phyloP scores from a whole-genome alignment of 306 rosid species.

The Sindora glabra region DNA sequence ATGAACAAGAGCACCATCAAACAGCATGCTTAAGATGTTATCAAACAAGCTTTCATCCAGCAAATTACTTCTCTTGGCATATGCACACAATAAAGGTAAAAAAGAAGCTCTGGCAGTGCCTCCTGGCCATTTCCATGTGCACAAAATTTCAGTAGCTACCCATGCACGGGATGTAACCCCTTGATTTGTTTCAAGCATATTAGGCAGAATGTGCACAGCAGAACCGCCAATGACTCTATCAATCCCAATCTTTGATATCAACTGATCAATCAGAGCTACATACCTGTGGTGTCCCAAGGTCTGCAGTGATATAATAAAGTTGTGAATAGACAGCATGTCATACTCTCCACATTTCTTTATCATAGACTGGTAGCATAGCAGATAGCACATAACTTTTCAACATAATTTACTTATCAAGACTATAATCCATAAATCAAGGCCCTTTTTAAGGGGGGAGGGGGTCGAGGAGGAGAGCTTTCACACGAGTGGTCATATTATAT shows the following conservation, averaged over 20 bases:
- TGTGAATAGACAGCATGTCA: slow-evolving; percentile 12
- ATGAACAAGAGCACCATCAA: slow-evolving; percentile 75
- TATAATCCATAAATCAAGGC: too few species aligned
- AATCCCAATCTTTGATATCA: slow-evolving; percentile 59
- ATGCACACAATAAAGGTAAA: slow-evolving; percentile 64
- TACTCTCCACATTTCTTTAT: neutral
- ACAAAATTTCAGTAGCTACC: slow-evolving; percentile 87
- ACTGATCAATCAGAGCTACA: slow-evolving; percentile 59
- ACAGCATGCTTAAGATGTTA: slow-evolving; percentile 47
- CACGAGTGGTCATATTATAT: too few species aligned
- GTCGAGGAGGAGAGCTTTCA: too few species aligned
- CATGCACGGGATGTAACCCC: slow-evolving; percentile 57
- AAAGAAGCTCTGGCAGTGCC: slow-evolving; percentile 63
- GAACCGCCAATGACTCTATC: slow-evolving; percentile 41
- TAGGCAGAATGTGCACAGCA: slow-evolving; percentile 21
- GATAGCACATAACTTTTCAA: too few species aligned
- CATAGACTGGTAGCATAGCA: neutral
- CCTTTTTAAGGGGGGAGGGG: too few species aligned
- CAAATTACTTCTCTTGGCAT: slow-evolving; percentile 38
- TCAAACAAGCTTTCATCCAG: slow-evolving; percentile 53
- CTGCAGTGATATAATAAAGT: slow-evolving; percentile 45
- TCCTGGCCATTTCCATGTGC: slow-evolving; percentile 97
- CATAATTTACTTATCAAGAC: neutral
- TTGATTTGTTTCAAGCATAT: slow-evolving; percentile 33
- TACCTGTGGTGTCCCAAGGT: slow-evolving; percentile 53